phyloP scores from a whole-genome alignment of 23 red algal species.

The Chondrus crispus region DNA sequence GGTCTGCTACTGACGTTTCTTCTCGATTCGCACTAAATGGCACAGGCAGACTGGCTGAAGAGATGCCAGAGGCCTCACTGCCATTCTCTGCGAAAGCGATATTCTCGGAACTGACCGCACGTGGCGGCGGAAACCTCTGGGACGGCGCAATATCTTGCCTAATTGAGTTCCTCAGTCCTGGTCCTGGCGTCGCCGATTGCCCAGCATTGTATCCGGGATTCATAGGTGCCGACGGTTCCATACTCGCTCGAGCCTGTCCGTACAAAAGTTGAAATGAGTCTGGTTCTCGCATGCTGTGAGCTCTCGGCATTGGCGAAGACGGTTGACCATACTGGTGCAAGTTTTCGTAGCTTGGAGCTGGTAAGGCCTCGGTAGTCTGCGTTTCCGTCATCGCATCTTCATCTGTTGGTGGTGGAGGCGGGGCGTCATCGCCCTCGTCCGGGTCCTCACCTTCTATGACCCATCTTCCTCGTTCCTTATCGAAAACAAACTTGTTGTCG shows the following conservation, averaged over 20 bases:
- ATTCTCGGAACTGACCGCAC: background rate
- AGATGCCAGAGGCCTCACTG: conserved; percentile 10
- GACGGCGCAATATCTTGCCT: background rate
- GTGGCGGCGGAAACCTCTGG: background rate
- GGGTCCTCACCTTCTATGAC: conserved; percentile 68
- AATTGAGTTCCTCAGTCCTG: background rate
- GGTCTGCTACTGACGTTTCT: background rate
- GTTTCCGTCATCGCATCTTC: background rate
- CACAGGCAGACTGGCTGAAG: conserved; percentile 32
- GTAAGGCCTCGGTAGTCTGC: background rate
- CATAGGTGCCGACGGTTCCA: background rate
- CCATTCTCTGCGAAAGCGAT: background rate
- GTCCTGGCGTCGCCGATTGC: background rate
- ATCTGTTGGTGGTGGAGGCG: conserved; percentile 64
- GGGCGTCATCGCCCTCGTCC: conserved; percentile 43
- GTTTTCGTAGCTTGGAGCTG: conserved; percentile 1
- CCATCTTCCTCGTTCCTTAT: conserved; percentile 68
- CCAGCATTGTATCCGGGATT: background rate
- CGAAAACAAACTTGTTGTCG: conserved; percentile 84
- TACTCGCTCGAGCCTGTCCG: conserved; percentile 3
- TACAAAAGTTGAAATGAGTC: background rate
- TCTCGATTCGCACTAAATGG: background rate
- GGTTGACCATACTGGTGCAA: background rate
- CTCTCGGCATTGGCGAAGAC: background rate
- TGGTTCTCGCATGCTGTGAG: background rate